Evolutionary conservation across 306 rosid genomes (phyloP), one percentile per base, ranked within the genome.

Genomic region (Ammopiptanthus mongolicus): DNA sequence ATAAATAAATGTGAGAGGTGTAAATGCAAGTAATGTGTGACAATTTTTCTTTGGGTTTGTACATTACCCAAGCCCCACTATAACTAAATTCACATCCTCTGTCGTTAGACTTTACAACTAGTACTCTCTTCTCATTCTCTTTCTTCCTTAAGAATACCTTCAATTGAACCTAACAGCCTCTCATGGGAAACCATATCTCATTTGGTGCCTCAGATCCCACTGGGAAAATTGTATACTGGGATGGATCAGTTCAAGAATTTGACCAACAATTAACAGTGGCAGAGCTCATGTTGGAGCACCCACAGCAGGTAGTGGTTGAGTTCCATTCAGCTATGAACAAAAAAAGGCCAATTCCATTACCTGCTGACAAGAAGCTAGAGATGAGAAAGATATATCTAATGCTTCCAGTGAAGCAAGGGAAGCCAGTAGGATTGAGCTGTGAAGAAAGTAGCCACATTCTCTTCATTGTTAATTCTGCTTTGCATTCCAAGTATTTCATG

Each of bases 241-340:
- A 95, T 19, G 97, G 98, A 1, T 87, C 93, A 1, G 81, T 95
- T 59, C 85, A 84, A 1, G 85, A 88, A 73, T 85, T 95, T 42
- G 82, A 86, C 7, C 39, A 86, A 2, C 85, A 88, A 0, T 0
- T 90, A 21, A 88, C 87, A 0, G 98, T 33, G 19, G 98, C 96
- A 6, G 98, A 91, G 87, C 70, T 95, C 4, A 95, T 95, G 98
- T 31, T 91, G 41, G 98, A 91, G 33, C 85, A 95, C 74, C 96
- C 97, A 1, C 94, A 84, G n/a, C 91, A 91, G 1, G 97, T 91
- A 3, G 98, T 95, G 47, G 88, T 91, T 3, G 98, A 95, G 31
- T 84, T 88, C 21, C 60, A 63, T 17, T 72, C 93, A 0, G 90
- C 91, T 4, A 7, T 90, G 31, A 62, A 73, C 0, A 78, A 75